A percentile compares a stretch with the other conserved stretches of the same genome.
Conservation (phyloP, 306 rosid species). For the Oemleria cerasiformis region DNA sequence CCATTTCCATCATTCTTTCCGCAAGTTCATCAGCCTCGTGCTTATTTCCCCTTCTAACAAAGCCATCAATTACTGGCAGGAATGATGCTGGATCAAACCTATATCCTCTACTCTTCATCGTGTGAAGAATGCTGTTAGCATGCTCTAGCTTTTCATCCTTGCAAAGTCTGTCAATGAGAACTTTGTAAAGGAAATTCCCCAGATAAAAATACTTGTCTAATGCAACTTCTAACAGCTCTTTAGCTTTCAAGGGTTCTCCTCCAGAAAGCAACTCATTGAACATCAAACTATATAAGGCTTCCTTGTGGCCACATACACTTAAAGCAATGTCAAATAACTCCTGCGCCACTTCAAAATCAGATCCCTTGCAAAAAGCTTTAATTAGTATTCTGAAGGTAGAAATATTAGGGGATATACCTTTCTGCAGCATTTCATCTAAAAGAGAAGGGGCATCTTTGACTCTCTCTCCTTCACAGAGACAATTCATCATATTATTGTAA, state of each 20-base stretch:
- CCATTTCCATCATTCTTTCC: constrained; percentile 73
- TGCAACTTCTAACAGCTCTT: constrained; percentile 63
- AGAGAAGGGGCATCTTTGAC: constrained; percentile 70
- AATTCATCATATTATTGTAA: constrained; percentile 65
- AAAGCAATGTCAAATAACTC: constrained; percentile 67
- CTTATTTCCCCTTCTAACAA: constrained; percentile 70
- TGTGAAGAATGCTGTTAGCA: constrained; percentile 57
- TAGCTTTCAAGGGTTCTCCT: constrained; percentile 59
- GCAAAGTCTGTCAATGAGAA: constrained; percentile 71
- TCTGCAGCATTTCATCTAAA: constrained; percentile 86
- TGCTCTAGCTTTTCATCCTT: constrained; percentile 65
- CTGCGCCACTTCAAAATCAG: constrained; percentile 57
- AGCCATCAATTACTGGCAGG: constrained; percentile 78
- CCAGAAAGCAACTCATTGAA: constrained; percentile 74
- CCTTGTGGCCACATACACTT: constrained; percentile 66
- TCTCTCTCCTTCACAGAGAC: constrained; percentile 78
- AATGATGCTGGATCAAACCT: constrained; percentile 71
- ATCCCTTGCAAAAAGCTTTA: constrained; percentile 63
- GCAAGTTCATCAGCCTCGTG: constrained; percentile 71
- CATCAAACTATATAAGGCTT: constrained; percentile 75
- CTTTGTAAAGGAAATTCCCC: constrained; percentile 65
- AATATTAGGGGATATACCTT: constrained; percentile 69
- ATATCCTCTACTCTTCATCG: constrained; percentile 59
- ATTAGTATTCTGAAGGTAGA: constrained; percentile 72
- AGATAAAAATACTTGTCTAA: constrained; percentile 54